Base-by-base conservation (phyloP, 495 filamentous ascomycete species). In the Copromyces sp. region DNA sequence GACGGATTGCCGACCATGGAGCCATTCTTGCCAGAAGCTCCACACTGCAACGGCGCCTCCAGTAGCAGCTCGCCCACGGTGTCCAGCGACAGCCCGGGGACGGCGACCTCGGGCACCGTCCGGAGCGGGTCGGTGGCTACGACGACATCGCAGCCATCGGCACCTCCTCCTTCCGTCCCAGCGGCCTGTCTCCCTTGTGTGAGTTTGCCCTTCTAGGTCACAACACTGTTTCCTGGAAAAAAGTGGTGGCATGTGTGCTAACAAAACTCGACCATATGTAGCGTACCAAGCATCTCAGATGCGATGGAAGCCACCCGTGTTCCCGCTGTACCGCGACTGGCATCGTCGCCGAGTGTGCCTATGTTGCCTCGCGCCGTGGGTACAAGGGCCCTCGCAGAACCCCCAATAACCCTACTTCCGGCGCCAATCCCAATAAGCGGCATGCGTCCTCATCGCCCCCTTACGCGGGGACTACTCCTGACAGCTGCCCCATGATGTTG, bases 251-350 rank as follows among this genome's bases (percentile, higher is more conserved):
- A 16, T 32, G 39, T 20, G 69, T 53, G 73, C 70, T 75, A 73
- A 78, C 73, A 68, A 37, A 35, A 70, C 12, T 35, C 12, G 40
- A 39, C 65, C 40, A 40, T 73, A 72, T 45, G 71, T 76, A 86
- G 84, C 81, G 85, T 68, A 76, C 69, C 72, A 86, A 86, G 73
- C 85, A 86, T 75, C 80, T 86, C 71, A 86, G 85, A 74, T 86
- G 85, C 74, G 83, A 86, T 72, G 85, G 85, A 35, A 72, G 74
- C 29, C 82, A 73, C 53, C 84, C 84, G 32, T 86, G 85, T 76
- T 76, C 78, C 69, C 85, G 85, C 24, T 86, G 85, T 73, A 76
- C 75, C 16, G 71, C 76, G 68, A 82, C 82, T 61, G 80, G 79
- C 69, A 65, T 65, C 14, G 53, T 65, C 53, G 71, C 77, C 24